Evolutionary conservation across 768 basidiomycete species (phyloP), one percentile per base, ranked within the genome.

Genomic region (Xanthoconium purpureum): DNA sequence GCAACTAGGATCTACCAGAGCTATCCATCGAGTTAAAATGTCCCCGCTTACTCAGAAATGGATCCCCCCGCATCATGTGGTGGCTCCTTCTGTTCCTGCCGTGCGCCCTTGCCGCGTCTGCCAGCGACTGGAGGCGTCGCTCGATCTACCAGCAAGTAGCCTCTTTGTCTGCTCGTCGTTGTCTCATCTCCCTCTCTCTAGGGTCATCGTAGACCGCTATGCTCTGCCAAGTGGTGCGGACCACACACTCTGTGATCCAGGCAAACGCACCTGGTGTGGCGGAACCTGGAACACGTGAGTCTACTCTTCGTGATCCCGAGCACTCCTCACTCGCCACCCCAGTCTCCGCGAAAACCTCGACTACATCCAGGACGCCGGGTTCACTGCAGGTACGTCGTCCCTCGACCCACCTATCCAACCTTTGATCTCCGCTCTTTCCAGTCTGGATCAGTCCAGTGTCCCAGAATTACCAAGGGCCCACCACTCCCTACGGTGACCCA

Each of bases 371-470:
- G 71, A 84, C 56, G 88, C 88, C 55, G 91, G 91, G 5, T 91
- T 92, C 72, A 89, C 89, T 14, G 89, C 90, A 14, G 74, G 87
- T 84, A 40, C 42, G 78, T 69, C 39, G 8, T 32, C 10, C 47
- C 39, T 47, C 28, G 35, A 17, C 17, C 42, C 3, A 14, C n/a
- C 5, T 18, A 28, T 28, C 11, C 5, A 2, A 10, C 3, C 7
- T 10, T 38, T 29, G 6, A 49, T 45, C 33, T 2, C 6, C 45
- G n/a, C 37, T 49, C 32, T 17, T 30, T 30, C 52, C 56, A 85
- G 85, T 91, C 45, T 93, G 90, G 90, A 91, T 91, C 57, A 89
- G 87, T 57, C 91, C 91, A 12, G 80, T 93, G 17, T 84, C 82
- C 55, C 81, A 90, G 71, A 91, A 91, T 67, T 90, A 88, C 57